Evolutionary conservation across 371 early-diverging fungal species (phyloP).

Genomic region (Chytridium lagenaria): DNA sequence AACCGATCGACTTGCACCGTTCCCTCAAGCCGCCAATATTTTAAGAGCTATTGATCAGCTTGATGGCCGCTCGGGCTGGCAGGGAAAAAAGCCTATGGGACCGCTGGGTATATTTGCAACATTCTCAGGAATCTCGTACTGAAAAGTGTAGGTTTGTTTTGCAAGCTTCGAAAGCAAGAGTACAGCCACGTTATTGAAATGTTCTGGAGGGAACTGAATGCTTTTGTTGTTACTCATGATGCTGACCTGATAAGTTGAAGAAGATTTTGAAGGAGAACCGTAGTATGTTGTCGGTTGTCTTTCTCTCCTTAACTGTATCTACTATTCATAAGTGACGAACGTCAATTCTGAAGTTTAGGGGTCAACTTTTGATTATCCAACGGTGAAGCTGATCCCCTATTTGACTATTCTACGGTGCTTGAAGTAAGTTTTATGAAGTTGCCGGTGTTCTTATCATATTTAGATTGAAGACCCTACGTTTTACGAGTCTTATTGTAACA

Average conservation of each 20-base stretch:
- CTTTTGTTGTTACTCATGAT: slow-evolving; percentile 78
- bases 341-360: slow-evolving; percentile 17
- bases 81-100: slow-evolving; percentile 75
- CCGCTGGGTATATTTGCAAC: slow-evolving; percentile 66
- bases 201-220: slow-evolving; percentile 71
- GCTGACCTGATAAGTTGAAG: slow-evolving; percentile 63
- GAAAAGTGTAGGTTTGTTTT: slow-evolving; percentile 56
- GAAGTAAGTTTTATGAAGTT: no score
- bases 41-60: slow-evolving; percentile 63
- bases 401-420: slow-evolving; percentile 75
- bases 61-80: slow-evolving; percentile 56
- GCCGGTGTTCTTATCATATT: slow-evolving; percentile 3
- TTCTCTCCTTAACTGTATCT: not conserved
- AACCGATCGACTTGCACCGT: slow-evolving; percentile 23
- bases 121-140: not conserved
- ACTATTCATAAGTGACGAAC: not conserved
- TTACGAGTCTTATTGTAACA: slow-evolving; percentile 76
- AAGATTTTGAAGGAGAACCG: slow-evolving; percentile 3
- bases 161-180: slow-evolving; percentile 68
- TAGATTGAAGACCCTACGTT: slow-evolving; percentile 75
- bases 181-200: slow-evolving; percentile 75
- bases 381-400: slow-evolving; percentile 73
- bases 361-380: slow-evolving; percentile 68
- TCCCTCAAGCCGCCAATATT: slow-evolving; percentile 48
- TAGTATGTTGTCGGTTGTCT: slow-evolving; percentile 16